Conservation (phyloP, 2,329 filamentous ascomycete genomes). For the Camillea tinctor region DNA sequence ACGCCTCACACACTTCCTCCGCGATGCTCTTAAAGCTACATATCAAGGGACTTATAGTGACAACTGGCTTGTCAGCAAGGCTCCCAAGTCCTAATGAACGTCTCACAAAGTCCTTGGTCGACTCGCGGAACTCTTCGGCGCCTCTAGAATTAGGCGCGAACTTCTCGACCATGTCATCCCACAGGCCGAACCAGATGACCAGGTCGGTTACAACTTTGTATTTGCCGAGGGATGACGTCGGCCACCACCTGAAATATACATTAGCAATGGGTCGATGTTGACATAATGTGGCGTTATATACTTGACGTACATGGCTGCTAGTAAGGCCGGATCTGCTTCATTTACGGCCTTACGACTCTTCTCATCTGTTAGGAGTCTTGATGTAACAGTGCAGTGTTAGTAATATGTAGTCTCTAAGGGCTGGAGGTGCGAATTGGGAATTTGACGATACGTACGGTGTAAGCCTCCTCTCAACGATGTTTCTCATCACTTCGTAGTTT, state of each 20-base stretch:
- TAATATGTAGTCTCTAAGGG: too few relatives aligned
- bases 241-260: constrained; percentile 24
- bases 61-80: background rate
- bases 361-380: constrained; percentile 6
- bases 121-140: constrained; percentile 18
- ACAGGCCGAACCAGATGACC: constrained; percentile 28
- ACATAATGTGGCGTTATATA: background rate
- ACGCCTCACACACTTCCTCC: constrained; percentile 14
- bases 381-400: too few relatives aligned
- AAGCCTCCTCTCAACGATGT: constrained; percentile 17
- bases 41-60: constrained; percentile 17
- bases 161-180: constrained; percentile 27
- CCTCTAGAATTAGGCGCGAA: constrained; percentile 12
- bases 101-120: constrained; percentile 25
- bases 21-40: constrained; percentile 20
- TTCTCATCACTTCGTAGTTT: constrained; percentile 21
- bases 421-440: too few relatives aligned
- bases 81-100: constrained; percentile 9
- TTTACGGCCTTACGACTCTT: constrained; percentile 17
- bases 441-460: constrained; percentile 13
- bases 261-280: background rate
- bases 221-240: constrained; percentile 13
- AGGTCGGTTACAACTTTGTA: constrained; percentile 24
- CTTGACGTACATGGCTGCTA: constrained; percentile 24
- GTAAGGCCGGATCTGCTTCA: constrained; percentile 22